Evolutionary conservation across 2,329 filamentous ascomycete species (phyloP).

Genomic region (Corynespora cassiicola): DNA sequence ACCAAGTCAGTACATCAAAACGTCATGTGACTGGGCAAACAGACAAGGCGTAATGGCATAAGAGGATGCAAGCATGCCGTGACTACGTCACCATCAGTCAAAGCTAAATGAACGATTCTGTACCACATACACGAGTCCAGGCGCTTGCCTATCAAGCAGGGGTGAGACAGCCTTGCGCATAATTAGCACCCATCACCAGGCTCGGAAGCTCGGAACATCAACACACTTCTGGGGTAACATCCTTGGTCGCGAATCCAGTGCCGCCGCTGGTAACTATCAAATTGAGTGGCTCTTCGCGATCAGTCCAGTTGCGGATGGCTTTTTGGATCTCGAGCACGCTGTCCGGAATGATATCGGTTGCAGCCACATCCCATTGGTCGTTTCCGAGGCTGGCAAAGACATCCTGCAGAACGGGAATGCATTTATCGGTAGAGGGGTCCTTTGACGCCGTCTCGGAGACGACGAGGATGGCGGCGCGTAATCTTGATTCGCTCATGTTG

Average conservation of each 20-base stretch:
- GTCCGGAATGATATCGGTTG: conserved; percentile 81
- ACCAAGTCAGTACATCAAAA: conserved; percentile 22
- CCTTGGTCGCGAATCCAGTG: conserved; percentile 86
- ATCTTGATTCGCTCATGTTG: conserved; percentile 45
- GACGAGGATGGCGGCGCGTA: conserved; percentile 81
- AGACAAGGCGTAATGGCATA: conserved; percentile 87
- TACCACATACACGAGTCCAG: conserved; percentile 74
- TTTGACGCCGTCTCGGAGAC: conserved; percentile 88
- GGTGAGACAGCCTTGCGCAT: conserved; percentile 72
- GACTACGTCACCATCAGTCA: conserved; percentile 53
- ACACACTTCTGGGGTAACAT: conserved; percentile 86
- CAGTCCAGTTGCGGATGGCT: conserved; percentile 75
- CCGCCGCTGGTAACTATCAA: conserved; percentile 89
- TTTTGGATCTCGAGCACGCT: conserved; percentile 76
- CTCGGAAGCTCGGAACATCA: conserved; percentile 12
- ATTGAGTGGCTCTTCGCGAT: conserved; percentile 68
- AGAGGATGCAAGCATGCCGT: conserved; percentile 90
- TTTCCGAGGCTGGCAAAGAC: conserved; percentile 72
- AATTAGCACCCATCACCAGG: conserved; percentile 14
- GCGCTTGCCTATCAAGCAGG: conserved; percentile 82
- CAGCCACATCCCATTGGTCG: conserved; percentile 73
- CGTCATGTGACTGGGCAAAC: conserved; percentile 42
- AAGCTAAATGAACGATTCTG: conserved; percentile 1
- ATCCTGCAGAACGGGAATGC: conserved; percentile 69
- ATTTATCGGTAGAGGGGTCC: conserved; percentile 80